A percentile compares a stretch with the other conserved stretches of the same genome.
Conservation (phyloP, 371 early-diverging fungal genomes). For the Mucor velutinosus region DNA sequence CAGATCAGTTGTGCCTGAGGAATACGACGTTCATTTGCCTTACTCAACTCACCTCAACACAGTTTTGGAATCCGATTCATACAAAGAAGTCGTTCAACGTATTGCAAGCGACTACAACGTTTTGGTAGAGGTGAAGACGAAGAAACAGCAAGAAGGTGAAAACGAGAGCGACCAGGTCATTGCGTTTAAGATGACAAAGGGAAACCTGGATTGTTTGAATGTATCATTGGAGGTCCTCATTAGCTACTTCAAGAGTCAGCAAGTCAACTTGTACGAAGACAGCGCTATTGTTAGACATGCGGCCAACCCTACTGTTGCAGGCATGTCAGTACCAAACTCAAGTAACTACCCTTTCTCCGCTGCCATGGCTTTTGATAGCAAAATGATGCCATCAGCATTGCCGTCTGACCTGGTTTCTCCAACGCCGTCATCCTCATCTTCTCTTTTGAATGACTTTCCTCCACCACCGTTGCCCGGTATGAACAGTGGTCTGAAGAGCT, state of each 20-base stretch:
- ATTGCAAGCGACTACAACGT: slow-evolving; percentile 10
- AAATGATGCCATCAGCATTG: slow-evolving; percentile 9
- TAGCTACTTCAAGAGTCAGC: slow-evolving; percentile 21
- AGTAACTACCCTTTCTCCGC: not conserved
- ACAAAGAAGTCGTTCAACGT: slow-evolving; percentile 12
- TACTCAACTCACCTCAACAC: slow-evolving; percentile 26
- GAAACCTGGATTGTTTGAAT: slow-evolving; percentile 21
- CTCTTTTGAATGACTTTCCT: slow-evolving; percentile 17
- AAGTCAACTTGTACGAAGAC: slow-evolving; percentile 26
- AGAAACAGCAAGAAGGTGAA: not conserved
- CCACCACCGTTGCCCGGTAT: slow-evolving; percentile 9
- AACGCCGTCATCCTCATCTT: slow-evolving; percentile 20
- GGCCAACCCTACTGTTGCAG: not conserved
- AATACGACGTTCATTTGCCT: slow-evolving; percentile 40
- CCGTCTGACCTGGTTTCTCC: slow-evolving; percentile 23
- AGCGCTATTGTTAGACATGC: slow-evolving; percentile 16
- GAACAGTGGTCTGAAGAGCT: slow-evolving; percentile 18
- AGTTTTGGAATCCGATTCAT: slow-evolving; percentile 17
- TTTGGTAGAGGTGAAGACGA: not conserved
- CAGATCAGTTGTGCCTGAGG: slow-evolving; percentile 42
- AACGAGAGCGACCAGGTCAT: slow-evolving; percentile 18
- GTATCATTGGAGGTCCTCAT: slow-evolving; percentile 18
- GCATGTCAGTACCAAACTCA: not conserved
- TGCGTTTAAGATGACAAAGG: slow-evolving; percentile 16
- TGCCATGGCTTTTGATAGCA: slow-evolving; percentile 11